These are phyloP conservation scores for Ophiostoma tasmaniense DNA, from an alignment of 2,329 filamentous ascomycete genomes.

Conservation along the genomic window DNA sequence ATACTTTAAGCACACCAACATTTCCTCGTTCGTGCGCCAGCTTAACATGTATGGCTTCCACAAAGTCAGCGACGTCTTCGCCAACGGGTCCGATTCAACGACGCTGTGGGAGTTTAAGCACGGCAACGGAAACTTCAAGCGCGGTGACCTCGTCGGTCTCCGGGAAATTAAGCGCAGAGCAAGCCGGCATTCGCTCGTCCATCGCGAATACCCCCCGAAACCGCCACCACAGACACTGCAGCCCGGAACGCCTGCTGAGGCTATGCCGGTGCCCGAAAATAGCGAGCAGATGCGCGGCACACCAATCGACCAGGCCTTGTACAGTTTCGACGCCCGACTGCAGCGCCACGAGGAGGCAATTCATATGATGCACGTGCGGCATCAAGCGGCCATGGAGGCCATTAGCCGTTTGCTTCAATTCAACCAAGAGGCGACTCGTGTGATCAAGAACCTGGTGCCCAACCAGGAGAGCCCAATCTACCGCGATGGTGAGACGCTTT, in stretches of 20 bases:
- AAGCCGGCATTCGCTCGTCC: slow-evolving; percentile 81
- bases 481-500: slow-evolving; percentile 65
- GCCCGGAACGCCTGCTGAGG: slow-evolving; percentile 75
- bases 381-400: slow-evolving; percentile 73
- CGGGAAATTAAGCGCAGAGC: slow-evolving; percentile 93
- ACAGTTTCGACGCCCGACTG: slow-evolving; percentile 68
- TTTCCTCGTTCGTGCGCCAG: slow-evolving; percentile 95
- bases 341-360: slow-evolving; percentile 77
- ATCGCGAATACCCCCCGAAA: slow-evolving; percentile 76
- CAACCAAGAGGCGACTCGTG: slow-evolving; percentile 75
- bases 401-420: slow-evolving; percentile 63
- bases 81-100: slow-evolving; percentile 86
- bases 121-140: slow-evolving; percentile 92
- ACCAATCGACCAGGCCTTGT: slow-evolving; percentile 71
- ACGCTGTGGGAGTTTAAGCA: slow-evolving; percentile 99
- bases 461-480: slow-evolving; percentile 68
- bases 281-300: slow-evolving; percentile 63
- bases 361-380: slow-evolving; percentile 69
- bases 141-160: slow-evolving; percentile 81
- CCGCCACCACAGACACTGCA: slow-evolving; percentile 68
- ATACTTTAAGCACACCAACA: slow-evolving; percentile 99
- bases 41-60: slow-evolving; percentile 99
- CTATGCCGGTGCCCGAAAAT: slow-evolving; percentile 61
- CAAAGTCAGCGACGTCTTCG: slow-evolving; percentile 98
- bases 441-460: slow-evolving; percentile 64